Conservation (phyloP, 257 asterid genomes). For the Solanum bulbocastanum region DNA sequence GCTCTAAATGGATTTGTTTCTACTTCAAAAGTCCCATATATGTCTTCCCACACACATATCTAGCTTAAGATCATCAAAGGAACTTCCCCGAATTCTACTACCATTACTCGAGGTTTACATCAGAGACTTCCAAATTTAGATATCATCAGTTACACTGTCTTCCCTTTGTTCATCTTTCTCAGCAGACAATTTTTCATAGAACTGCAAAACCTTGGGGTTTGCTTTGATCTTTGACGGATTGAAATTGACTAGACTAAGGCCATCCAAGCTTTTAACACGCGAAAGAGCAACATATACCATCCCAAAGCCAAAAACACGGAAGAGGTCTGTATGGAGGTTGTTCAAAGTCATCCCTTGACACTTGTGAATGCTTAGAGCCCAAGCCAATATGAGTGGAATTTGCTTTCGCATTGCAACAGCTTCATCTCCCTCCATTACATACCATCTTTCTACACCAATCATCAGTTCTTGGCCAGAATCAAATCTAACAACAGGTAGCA, state of each 20-base stretch:
- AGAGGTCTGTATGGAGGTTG: conserved; percentile 47
- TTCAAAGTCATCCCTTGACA: conserved; percentile 80
- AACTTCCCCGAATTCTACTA: not conserved
- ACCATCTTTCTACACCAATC: conserved; percentile 53
- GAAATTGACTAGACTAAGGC: conserved; percentile 54
- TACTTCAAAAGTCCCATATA: not conserved
- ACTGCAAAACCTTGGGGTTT: conserved; percentile 63
- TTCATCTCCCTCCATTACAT: conserved; percentile 41
- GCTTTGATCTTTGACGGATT: conserved; percentile 40
- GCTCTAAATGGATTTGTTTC: not conserved
- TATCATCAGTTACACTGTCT: not conserved
- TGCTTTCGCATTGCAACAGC: conserved; percentile 52
- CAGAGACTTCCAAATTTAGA: not conserved
- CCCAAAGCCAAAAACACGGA: conserved; percentile 54
- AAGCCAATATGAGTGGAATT: conserved; percentile 66
- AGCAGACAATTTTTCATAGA: conserved; percentile 25
- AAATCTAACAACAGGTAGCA: conserved; percentile 58
- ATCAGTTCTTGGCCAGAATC: conserved; percentile 45
- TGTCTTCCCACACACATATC: not conserved
- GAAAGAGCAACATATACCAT: conserved; percentile 90
- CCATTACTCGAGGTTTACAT: not conserved
- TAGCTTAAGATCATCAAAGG: not conserved
- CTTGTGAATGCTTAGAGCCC: conserved; percentile 86
- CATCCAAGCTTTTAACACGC: conserved; percentile 50
- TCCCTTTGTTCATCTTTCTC: not conserved